Conservation (phyloP, 805 yeast genomes). For the Scheffersomyces amazonensis region DNA sequence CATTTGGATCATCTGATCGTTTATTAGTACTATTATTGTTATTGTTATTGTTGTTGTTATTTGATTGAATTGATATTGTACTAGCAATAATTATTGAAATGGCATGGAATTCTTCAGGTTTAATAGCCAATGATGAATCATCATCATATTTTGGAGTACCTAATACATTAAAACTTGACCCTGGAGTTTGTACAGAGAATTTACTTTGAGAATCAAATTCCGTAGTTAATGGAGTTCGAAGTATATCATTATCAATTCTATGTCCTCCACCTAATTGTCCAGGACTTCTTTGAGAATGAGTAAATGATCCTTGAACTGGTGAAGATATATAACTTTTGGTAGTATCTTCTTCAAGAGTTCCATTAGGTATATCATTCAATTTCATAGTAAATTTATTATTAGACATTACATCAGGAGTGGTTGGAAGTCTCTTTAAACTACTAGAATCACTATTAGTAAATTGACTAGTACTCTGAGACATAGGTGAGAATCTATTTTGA, state of each 20-base stretch:
- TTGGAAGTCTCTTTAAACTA: neutral
- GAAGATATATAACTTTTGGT: constrained; percentile 13
- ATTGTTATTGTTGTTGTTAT: no score
- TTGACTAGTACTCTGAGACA: neutral
- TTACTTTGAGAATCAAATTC: constrained; percentile 1
- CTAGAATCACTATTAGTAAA: neutral
- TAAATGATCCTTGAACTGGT: constrained; percentile 9
- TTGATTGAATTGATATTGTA: constrained; percentile 35
- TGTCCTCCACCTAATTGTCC: neutral
- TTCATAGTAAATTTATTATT: constrained; percentile 2
- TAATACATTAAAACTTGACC: constrained; percentile 20
- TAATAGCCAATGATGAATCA: constrained; percentile 48
- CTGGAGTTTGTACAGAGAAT: constrained; percentile 16
- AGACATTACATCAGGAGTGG: constrained; percentile 19
- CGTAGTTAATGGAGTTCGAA: constrained; percentile 8
- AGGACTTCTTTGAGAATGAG: neutral
- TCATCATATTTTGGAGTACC: constrained; percentile 25
- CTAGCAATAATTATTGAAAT: constrained; percentile 48
- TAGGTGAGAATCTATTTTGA: neutral
- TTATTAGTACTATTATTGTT: no score
- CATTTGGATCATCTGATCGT: constrained; percentile 54
- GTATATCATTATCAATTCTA: constrained; percentile 1
- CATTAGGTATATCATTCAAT: constrained; percentile 2
- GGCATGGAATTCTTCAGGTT: constrained; percentile 57
- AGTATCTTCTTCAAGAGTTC: constrained; percentile 6